Conservation (phyloP, 768 basidiomycete species). For the Boletellus ananas region DNA sequence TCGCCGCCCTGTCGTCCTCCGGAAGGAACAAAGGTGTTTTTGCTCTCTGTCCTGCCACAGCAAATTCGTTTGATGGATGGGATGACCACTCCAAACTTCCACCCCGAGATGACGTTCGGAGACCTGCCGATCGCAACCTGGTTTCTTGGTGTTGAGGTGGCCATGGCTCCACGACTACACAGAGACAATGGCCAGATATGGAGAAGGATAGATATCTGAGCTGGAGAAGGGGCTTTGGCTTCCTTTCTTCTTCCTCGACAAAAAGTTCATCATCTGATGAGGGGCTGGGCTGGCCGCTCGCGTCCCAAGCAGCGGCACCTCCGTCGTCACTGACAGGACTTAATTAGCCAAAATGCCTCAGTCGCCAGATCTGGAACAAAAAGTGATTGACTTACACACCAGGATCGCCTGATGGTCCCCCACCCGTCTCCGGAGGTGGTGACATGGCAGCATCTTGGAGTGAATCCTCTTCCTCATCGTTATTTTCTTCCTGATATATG, state of each 20-base stretch:
- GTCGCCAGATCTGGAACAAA: background rate
- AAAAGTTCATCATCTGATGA: conserved; percentile 38
- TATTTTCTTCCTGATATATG: conserved; percentile 25
- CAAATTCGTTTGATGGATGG: conserved; percentile 12
- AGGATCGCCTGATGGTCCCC: background rate
- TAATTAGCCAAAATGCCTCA: conserved; percentile 1
- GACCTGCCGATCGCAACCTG: conserved; percentile 31
- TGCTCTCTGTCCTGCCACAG: conserved; percentile 33
- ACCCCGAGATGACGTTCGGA: conserved; percentile 22
- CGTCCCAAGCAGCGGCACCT: background rate
- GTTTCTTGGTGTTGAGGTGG: conserved; percentile 45
- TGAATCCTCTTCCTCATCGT: conserved; percentile 11
- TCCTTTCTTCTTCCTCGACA: conserved; percentile 58
- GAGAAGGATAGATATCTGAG: conserved; percentile 69
- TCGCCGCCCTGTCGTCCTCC: conserved; percentile 46
- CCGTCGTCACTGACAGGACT: background rate
- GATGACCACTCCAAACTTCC: conserved; percentile 30
- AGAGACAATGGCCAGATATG: conserved; percentile 70
- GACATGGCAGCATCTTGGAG: conserved; percentile 16
- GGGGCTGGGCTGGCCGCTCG: background rate
- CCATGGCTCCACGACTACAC: conserved; percentile 82
- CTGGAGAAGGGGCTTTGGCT: conserved; percentile 66
- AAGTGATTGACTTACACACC: conserved; percentile 2
- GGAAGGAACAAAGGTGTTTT: conserved; percentile 74
- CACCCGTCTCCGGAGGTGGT: background rate